Conservation (phyloP, 768 basidiomycete genomes). For the Austroboletus eburneus region DNA sequence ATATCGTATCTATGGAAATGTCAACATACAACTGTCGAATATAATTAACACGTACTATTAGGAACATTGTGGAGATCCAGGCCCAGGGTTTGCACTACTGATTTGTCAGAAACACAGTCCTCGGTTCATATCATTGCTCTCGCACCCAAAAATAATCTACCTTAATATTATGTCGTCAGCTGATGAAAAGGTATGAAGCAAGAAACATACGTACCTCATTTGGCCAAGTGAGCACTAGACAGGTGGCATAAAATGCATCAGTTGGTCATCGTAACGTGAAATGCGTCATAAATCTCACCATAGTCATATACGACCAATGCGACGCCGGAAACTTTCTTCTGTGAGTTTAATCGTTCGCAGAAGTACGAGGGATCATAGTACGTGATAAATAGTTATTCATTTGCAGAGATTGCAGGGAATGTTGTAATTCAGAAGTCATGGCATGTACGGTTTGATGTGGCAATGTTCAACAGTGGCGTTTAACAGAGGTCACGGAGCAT, state of each 20-base stretch:
- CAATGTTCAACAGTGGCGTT: too few species aligned
- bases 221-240: too few species aligned
- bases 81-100: not conserved
- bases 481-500: too few species aligned
- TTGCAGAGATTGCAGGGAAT: constrained; percentile 2
- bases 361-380: not conserved
- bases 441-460: too few species aligned
- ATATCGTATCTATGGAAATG: not conserved
- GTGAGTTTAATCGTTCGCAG: not conserved
- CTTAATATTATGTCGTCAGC: not conserved
- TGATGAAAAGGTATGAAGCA: too few species aligned
- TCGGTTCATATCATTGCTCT: not conserved
- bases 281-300: constrained; percentile 3
- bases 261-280: too few species aligned
- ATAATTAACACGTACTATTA: not conserved
- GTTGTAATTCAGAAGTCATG: not conserved
- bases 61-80: not conserved
- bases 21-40: not conserved
- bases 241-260: too few species aligned
- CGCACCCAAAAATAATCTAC: not conserved
- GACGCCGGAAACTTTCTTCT: constrained; percentile 2
- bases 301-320: constrained; percentile 14
- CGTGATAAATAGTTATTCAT: not conserved
- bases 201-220: too few species aligned
- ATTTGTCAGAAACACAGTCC: not conserved